Conservation (phyloP, 768 basidiomycete species). For the Podaxis sp. region DNA sequence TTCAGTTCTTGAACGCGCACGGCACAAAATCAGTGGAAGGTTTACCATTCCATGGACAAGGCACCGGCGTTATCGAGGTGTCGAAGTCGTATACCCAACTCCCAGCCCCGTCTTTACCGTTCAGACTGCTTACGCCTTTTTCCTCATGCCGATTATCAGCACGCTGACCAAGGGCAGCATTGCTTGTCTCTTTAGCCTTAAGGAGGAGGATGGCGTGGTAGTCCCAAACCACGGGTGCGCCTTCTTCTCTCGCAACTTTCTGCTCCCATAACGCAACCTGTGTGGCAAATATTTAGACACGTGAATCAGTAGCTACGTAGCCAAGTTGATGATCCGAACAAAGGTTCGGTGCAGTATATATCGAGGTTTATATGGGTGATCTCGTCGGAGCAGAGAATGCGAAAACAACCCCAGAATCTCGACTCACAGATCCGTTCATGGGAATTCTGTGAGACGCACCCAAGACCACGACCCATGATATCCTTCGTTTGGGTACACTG, state of each 20-base stretch:
- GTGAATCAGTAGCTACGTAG: not conserved
- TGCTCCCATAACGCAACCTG: slow-evolving; percentile 71
- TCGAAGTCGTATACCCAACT: slow-evolving; percentile 75
- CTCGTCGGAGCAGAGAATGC: too few species aligned
- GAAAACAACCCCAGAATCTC: too few species aligned
- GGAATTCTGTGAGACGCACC: not conserved
- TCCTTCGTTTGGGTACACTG: not conserved
- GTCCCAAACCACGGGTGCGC: slow-evolving; percentile 61
- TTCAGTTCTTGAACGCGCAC: not conserved
- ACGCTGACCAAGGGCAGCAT: not conserved
- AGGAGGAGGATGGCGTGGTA: slow-evolving; percentile 70
- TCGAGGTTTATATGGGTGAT: not conserved
- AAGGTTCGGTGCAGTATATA: not conserved
- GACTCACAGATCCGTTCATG: not conserved
- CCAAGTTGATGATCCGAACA: not conserved
- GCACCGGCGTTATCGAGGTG: slow-evolving; percentile 42
- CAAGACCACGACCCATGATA: not conserved
- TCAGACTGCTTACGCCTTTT: not conserved
- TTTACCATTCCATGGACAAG: slow-evolving; percentile 51
- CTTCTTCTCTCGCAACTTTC: slow-evolving; percentile 34
- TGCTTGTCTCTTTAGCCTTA: slow-evolving; percentile 25
- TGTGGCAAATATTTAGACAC: not conserved
- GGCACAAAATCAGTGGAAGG: not conserved
- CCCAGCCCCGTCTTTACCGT: slow-evolving; percentile 5
- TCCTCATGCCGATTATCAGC: not conserved